Base-by-base conservation (phyloP, 768 basidiomycete genomes). In the Jaapia argillacea region DNA sequence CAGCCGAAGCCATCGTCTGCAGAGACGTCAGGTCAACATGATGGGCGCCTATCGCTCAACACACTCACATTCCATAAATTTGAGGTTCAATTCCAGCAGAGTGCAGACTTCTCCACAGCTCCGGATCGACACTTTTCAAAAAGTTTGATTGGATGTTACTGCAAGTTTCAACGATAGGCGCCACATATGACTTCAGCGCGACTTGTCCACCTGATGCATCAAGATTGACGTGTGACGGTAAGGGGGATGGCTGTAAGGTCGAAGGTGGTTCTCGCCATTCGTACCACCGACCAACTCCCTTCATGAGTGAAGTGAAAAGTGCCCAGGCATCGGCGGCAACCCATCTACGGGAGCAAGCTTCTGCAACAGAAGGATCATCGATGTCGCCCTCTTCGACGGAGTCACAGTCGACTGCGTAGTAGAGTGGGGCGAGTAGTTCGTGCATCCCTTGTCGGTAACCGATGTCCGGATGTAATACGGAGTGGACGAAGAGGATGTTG, bases 361-460 rank as follows among this genome's bases (percentile, higher is more conserved):
- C 81, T 25, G 59, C 54, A 25, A 85, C 62, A 6, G 67, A 51
- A 18, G 58, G 51, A 42, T 70, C 65, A 24, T 58, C 52, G 18
- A 45, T 49, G 25, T 55, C 56, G 31, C 51, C 47, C n/a, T 60
- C 45, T 6, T 59, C 61, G 0, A 68, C 62, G 1, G 91, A 82
- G 63, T 99, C 96, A 51, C 73, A 81, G 58, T 94, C 84, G 44
- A 86, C 68, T 2, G 82, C 82, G 54, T 86, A 79, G 53, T 88
- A 87, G 23, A 97, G 60, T 0, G 89, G 84, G 3, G 93, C 96
- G 18, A 97, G 73, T 6, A 98, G 65, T 57, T 99, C 96, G 55
- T 99, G 96, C 96, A 99, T 98, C 42, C 96, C 94, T 70, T 99
- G 96, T 24, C 96, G 77, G 58, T 99, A 99, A 18, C 92, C 91